phyloP scores from a whole-genome alignment of 345 rosid genomes.

The Syzygium aqueum region DNA sequence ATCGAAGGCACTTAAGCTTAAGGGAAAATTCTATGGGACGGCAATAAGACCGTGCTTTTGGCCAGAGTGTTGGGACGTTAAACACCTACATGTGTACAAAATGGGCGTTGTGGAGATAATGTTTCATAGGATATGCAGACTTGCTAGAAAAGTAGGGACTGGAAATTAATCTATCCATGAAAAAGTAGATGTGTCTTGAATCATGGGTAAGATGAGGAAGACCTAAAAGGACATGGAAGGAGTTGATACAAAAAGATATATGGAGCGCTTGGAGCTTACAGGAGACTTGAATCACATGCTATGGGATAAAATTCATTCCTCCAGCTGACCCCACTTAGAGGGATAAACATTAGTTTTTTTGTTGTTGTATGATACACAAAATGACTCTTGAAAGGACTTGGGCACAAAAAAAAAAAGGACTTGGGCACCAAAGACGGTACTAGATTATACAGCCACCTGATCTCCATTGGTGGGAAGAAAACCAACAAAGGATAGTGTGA shows the following conservation, averaged over 20 bases:
- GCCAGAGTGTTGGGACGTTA: background rate
- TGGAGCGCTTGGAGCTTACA: background rate
- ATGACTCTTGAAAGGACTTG: background rate
- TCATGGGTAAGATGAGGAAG: background rate
- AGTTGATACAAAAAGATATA: background rate
- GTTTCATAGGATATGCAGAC: background rate
- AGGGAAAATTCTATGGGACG: background rate
- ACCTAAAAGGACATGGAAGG: background rate
- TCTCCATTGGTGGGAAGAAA: background rate
- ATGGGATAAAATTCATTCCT: background rate
- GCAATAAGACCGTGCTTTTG: background rate
- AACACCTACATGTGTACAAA: background rate
- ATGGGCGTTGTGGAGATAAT: background rate
- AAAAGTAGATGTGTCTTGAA: background rate
- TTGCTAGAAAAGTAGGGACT: background rate
- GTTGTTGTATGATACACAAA: background rate
- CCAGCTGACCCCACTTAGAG: background rate
- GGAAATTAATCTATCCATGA: background rate
- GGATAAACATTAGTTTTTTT: background rate
- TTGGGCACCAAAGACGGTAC: background rate
- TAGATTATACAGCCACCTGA: background rate
- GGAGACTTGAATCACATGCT: background rate
- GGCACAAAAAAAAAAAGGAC: background rate
- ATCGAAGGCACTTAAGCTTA: background rate
- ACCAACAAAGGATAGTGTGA: background rate